Evolutionary conservation across 2,329 filamentous ascomycete species (phyloP), one percentile per base, ranked within the genome.

Genomic region (Scleromitrula shiraiana): DNA sequence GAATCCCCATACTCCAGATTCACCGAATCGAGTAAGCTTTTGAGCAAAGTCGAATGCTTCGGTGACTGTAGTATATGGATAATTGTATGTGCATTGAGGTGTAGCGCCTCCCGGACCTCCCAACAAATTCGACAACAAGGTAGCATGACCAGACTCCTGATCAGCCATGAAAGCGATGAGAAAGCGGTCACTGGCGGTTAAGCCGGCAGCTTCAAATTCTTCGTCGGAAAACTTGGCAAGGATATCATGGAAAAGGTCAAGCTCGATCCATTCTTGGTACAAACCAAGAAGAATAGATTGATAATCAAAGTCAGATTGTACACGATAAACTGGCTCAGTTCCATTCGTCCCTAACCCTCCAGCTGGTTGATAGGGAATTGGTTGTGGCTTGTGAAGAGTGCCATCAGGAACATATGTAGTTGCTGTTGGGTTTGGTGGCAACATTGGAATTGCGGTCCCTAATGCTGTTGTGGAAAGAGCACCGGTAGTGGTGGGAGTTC

Each of bases 1-100:
- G 69, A 91, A 93, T 0, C 87, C 86, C 68, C 86, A 89, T 1
- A 90, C 85, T 39, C 86, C 84, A 9, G 82, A 77, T 64, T 93
- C 87, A 41, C 86, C 86, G 66, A 77, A 88, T 27, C 85, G 82
- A 1, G 88, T 93, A n/a, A 93, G 68, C 67, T 89, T 89, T 68
- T 91, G 85, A 65, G 78, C 82, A 68, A 93, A 93, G 69, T 93
- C 87, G 59, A 93, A 72, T 61, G 80, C 91, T 65, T 93, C 86
- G 46, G 74, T 77, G 0, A 91, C 80, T 26, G 78, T 89, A 47
- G 70, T 77, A 62, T 80, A 86, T 1, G 87, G 87, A 62, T 93
- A 93, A 68, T 88, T 80, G 71, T 94, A 94, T 0, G 76, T 82
- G 70, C 58, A 93, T 63, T 88, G 83, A 45, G 74, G 73, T 0